Percentiles rank a stretch among this genome's conserved stretches.
These are phyloP conservation scores for Tinospora cordifolia DNA, from an alignment of 164 flowering plant species.

Conservation along the genomic window DNA sequence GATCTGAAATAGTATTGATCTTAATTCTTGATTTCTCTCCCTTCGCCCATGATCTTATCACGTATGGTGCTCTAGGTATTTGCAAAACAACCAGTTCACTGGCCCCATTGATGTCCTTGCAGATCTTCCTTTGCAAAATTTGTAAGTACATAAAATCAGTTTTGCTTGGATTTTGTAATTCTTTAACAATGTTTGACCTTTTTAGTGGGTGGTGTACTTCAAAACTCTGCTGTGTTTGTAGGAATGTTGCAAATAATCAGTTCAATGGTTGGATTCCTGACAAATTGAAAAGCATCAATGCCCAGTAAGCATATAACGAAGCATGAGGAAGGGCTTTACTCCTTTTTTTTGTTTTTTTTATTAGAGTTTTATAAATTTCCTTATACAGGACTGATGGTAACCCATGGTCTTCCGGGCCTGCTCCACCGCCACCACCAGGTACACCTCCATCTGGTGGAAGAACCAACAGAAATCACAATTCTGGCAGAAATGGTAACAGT, in stretches of 20 bases:
- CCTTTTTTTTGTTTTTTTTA: not conserved
- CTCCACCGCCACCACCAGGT: conserved; percentile 93
- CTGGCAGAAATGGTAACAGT: conserved; percentile 28
- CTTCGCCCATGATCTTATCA: conserved; percentile 2
- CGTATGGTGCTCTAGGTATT: conserved; percentile 42
- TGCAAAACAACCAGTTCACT: conserved; percentile 82
- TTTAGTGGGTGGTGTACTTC: not conserved
- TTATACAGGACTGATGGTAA: conserved; percentile 58
- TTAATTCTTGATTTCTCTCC: not conserved
- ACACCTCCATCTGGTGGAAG: conserved; percentile 47
- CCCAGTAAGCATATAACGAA: conserved; percentile 46
- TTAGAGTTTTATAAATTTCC: not conserved
- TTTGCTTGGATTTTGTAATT: not conserved
- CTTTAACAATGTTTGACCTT: not conserved
- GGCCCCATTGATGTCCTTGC: conserved; percentile 80
- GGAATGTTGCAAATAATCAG: conserved; percentile 73
- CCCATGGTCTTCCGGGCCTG: conserved; percentile 61
- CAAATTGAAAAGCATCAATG: conserved; percentile 49
- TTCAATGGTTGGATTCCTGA: conserved; percentile 85
- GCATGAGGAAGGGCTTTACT: not conserved
- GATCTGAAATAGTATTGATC: conserved; percentile 4
- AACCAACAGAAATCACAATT: conserved; percentile 26
- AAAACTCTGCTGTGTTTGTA: conserved; percentile 17
- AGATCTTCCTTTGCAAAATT: conserved; percentile 60
- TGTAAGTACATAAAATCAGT: conserved; percentile 44